phyloP scores from a whole-genome alignment of 306 rosid genomes.

The Cicer bijugum region DNA sequence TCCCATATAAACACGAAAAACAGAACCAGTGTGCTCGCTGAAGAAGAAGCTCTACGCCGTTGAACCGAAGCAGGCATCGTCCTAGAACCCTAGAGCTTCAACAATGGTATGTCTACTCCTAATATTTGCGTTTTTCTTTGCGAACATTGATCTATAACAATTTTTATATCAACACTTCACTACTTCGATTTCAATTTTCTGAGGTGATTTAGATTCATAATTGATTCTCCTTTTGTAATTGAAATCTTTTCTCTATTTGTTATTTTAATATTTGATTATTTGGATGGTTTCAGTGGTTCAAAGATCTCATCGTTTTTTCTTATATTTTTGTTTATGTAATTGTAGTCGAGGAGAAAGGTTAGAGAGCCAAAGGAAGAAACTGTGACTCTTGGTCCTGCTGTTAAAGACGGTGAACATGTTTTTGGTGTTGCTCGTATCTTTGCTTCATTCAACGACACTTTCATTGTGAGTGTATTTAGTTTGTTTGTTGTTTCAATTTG shows the following conservation, averaged over 20 bases:
- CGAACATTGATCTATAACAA: neutral
- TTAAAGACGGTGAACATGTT: constrained; percentile 77
- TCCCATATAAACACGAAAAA: neutral
- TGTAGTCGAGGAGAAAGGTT: constrained; percentile 67
- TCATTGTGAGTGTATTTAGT: constrained; percentile 58
- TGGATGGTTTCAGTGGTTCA: neutral
- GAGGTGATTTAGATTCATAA: neutral
- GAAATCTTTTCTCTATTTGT: neutral
- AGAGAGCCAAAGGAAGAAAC: constrained; percentile 87
- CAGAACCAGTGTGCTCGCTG: neutral
- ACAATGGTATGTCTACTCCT: neutral
- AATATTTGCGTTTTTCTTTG: neutral
- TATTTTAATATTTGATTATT: neutral
- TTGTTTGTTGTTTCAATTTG: no score
- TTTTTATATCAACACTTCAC: neutral
- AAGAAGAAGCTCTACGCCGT: neutral
- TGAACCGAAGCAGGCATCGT: neutral
- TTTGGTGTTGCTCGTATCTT: constrained; percentile 80
- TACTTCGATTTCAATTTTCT: neutral
- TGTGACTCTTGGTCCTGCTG: constrained; percentile 81
- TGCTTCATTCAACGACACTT: constrained; percentile 82
- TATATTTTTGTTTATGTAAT: neutral
- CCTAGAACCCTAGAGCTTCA: constrained; percentile 1
- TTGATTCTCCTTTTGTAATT: neutral
- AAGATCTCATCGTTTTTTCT: neutral